A percentile compares a stretch with the other conserved stretches of the same genome.
phyloP scores from a whole-genome alignment of 805 yeast genomes.

The Myxozyma sirexii region DNA sequence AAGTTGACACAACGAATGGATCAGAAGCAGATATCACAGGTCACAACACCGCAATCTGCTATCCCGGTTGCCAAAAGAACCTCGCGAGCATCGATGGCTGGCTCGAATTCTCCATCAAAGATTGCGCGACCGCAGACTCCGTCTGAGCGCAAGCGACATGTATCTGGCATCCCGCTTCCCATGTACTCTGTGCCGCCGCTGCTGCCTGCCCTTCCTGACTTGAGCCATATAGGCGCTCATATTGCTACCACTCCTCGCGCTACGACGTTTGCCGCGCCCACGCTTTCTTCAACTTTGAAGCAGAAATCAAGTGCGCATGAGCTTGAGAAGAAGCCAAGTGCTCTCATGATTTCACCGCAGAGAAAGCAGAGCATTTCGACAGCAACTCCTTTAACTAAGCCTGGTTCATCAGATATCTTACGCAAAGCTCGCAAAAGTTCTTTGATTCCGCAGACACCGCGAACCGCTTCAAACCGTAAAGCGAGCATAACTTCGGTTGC shows the following conservation, averaged over 20 bases:
- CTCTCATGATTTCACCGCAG: slow-evolving; percentile 5
- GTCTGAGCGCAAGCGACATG: slow-evolving; percentile 15
- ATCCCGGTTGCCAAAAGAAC: slow-evolving; percentile 22
- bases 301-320: slow-evolving; percentile 6
- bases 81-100: background rate
- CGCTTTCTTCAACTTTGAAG: slow-evolving; percentile 7
- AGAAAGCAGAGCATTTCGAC: slow-evolving; percentile 4
- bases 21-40: background rate
- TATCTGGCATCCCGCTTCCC: slow-evolving; percentile 23
- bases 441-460: slow-evolving; percentile 20
- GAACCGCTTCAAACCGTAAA: background rate
- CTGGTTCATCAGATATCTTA: background rate
- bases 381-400: background rate
- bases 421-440: slow-evolving; percentile 5
- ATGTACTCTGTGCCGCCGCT: slow-evolving; percentile 13
- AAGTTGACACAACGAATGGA: background rate
- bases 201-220: background rate
- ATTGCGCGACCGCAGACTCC: slow-evolving; percentile 22
- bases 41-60: slow-evolving; percentile 12
- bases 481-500: background rate
- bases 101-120: background rate
- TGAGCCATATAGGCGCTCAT: background rate
- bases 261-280: slow-evolving; percentile 3
- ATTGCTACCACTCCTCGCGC: background rate
- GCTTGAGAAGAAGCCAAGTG: background rate